Conservation (phyloP, 371 early-diverging fungal genomes). For the Lichtheimia hyalospora region DNA sequence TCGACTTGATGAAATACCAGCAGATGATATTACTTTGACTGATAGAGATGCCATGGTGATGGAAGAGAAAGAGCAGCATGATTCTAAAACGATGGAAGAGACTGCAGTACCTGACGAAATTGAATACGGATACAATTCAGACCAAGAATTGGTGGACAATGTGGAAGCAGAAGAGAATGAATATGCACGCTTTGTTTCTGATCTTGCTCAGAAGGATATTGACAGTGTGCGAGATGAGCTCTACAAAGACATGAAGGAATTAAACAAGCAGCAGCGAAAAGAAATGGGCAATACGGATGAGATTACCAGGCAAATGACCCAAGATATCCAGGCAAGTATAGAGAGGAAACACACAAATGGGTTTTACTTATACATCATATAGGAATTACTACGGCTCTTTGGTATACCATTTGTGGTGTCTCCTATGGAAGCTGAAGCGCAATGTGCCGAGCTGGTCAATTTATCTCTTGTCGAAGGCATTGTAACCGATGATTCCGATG, state of each 20-base stretch:
- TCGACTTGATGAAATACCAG: too few species aligned
- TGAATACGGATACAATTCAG: slow-evolving; percentile 42
- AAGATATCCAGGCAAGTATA: slow-evolving; percentile 58
- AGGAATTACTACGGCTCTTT: slow-evolving; percentile 84
- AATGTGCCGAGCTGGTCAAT: slow-evolving; percentile 85
- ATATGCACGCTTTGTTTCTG: slow-evolving; percentile 53
- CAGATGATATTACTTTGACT: not conserved
- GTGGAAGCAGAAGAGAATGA: slow-evolving; percentile 54
- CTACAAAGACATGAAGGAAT: slow-evolving; percentile 55
- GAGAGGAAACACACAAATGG: too few species aligned
- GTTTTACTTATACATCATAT: not conserved
- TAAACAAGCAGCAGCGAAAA: slow-evolving; percentile 55
- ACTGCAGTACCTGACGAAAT: not conserved
- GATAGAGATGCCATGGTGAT: not conserved
- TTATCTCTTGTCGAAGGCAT: slow-evolving; percentile 92
- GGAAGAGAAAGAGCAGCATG: slow-evolving; percentile 6
- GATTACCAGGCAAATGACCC: slow-evolving; percentile 70
- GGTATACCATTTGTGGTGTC: slow-evolving; percentile 94
- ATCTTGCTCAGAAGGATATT: slow-evolving; percentile 46
- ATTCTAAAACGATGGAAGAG: not conserved
- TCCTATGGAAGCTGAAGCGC: slow-evolving; percentile 98
- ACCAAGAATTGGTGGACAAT: slow-evolving; percentile 30
- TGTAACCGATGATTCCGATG: slow-evolving; percentile 98
- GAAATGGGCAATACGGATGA: slow-evolving; percentile 68
- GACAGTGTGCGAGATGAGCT: slow-evolving; percentile 50